Evolutionary conservation across 345 rosid genomes (phyloP), one percentile per base, ranked within the genome.

Genomic region (Trapa bicornis): DNA sequence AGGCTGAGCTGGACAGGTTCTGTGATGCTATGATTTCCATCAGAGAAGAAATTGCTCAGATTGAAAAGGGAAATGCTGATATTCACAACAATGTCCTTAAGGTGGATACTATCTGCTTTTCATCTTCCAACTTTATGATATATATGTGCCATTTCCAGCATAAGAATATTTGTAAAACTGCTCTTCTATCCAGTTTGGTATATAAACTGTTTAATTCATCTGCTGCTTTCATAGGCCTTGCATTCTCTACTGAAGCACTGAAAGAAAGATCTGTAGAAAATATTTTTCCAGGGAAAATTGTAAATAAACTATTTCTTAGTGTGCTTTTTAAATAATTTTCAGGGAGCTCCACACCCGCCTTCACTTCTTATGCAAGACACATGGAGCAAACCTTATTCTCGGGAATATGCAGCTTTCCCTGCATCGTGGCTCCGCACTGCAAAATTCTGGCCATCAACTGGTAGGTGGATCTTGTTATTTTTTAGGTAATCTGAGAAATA

Each of bases 291-390:
- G 7, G 6, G 58, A 4, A 22, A 5, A 22, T 54, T 22, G 3
- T 22, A 11, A 22, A 54, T 33, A n/a, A 54, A 54, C 35, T 54
- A 54, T n/a, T 22, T 22, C 22, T 48, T 12, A 33, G 2, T 33
- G 10, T 58, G 10, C 47, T 36, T 37, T 33, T 52, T 52, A 72
- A 22, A 79, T 63, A 54, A 66, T 50, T 64, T 62, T 76, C 93
- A 95, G 99, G 85, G 95, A 76, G 97, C 99, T 61, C 99, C 97
- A 73, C 99, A 95, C 77, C 96, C 99, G 65, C 97, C 94, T 76
- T 87, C 93, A n/a, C 69, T 95, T 87, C 93, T 95, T 71, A 91
- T 95, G 99, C 96, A 86, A 79, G 97, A 95, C 77, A 35, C 86
- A 54, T 95, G 99, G 99, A 78, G 85, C 7, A 91, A 91, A 64